phyloP scores from a whole-genome alignment of 2,329 filamentous ascomycete genomes.

The Lachnellula subtilissima region DNA sequence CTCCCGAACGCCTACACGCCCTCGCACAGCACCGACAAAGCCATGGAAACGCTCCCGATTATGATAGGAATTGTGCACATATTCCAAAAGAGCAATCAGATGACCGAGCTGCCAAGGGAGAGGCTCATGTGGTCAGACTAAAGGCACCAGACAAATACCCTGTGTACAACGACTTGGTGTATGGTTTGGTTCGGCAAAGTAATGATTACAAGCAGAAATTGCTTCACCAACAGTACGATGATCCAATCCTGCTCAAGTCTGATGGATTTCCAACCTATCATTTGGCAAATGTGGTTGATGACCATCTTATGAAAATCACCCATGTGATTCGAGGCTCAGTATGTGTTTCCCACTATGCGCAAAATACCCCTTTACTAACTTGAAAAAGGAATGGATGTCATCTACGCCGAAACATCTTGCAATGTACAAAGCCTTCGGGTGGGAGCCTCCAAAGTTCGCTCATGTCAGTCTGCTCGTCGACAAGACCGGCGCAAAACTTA shows the following conservation, averaged over 20 bases:
- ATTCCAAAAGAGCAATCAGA: constrained; percentile 64
- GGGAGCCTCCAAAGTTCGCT: constrained; percentile 70
- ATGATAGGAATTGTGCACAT: constrained; percentile 68
- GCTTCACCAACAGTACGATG: constrained; percentile 52
- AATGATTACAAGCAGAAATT: constrained; percentile 33
- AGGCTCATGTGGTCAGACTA: constrained; percentile 74
- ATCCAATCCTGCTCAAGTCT: constrained; percentile 85
- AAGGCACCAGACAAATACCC: constrained; percentile 58
- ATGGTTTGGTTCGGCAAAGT: constrained; percentile 58
- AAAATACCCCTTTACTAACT: not conserved
- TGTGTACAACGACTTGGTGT: constrained; percentile 72
- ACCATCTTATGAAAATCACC: constrained; percentile 91
- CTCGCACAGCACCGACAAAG: constrained; percentile 61
- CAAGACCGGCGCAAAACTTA: constrained; percentile 67
- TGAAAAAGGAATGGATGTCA: constrained; percentile 78
- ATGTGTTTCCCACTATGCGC: constrained; percentile 27
- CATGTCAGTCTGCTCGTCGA: constrained; percentile 74
- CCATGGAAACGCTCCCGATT: constrained; percentile 53
- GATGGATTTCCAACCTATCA: constrained; percentile 96
- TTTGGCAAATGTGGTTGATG: constrained; percentile 94
- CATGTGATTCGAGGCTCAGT: constrained; percentile 88
- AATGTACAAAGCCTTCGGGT: constrained; percentile 75
- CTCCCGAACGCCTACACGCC: constrained; percentile 61
- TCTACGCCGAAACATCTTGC: constrained; percentile 76
- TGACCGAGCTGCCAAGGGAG: constrained; percentile 61